Percentiles rank a stretch among this genome's conserved stretches.
phyloP scores from a whole-genome alignment of 208 protist species.

The Vickermania ingenoplastis region DNA sequence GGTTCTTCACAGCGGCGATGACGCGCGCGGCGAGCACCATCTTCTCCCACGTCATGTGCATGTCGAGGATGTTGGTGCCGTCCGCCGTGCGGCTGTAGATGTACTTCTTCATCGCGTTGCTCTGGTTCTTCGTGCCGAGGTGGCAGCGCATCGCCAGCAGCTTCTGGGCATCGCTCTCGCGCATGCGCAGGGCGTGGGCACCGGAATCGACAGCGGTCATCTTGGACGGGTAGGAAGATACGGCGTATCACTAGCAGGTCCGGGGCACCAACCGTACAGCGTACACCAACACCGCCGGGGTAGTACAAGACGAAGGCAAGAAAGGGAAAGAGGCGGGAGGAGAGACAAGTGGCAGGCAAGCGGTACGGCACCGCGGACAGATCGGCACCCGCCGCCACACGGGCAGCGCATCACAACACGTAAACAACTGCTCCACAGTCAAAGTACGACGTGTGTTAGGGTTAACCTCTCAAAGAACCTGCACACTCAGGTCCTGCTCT shows the following conservation, averaged over 20 bases:
- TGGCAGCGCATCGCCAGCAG: conserved; percentile 95
- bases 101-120: conserved; percentile 93
- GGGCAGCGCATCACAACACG: too few relatives aligned
- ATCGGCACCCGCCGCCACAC: too few relatives aligned
- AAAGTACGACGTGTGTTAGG: too few relatives aligned
- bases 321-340: too few relatives aligned
- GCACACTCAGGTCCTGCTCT: too few relatives aligned
- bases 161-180: conserved; percentile 93
- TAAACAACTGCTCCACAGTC: too few relatives aligned
- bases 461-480: too few relatives aligned
- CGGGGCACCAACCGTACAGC: too few relatives aligned
- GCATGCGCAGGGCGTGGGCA: conserved; percentile 55
- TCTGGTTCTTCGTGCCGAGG: conserved; percentile 91
- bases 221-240: conserved; percentile 3
- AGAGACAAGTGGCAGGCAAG: too few relatives aligned
- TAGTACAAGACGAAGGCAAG: not conserved
- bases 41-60: conserved; percentile 99
- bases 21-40: conserved; percentile 97
- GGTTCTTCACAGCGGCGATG: conserved; percentile 98
- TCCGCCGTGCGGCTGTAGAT: conserved; percentile 84
- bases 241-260: not conserved
- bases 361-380: too few relatives aligned
- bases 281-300: not conserved
- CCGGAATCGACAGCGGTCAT: conserved; percentile 73
- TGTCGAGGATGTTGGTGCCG: conserved; percentile 96